phyloP scores from a whole-genome alignment of 495 filamentous ascomycete genomes.

The Tuber brumale region DNA sequence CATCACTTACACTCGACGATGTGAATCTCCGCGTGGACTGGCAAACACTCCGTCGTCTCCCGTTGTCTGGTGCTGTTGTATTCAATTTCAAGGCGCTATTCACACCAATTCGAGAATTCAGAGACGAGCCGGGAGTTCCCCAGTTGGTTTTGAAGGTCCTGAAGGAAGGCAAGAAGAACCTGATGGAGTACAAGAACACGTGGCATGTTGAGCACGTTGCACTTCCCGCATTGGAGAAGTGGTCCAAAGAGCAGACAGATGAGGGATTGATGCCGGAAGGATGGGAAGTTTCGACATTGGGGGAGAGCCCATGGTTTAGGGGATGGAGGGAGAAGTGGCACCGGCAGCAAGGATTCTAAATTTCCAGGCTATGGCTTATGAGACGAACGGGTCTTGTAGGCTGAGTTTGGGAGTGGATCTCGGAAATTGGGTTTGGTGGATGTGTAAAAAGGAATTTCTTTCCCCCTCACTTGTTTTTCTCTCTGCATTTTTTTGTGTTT shows the following conservation, averaged over 20 bases:
- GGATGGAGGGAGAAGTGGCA: slow-evolving; percentile 84
- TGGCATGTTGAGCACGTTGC: slow-evolving; percentile 76
- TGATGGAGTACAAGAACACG: slow-evolving; percentile 82
- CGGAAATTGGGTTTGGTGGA: background rate
- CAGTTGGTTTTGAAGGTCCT: slow-evolving; percentile 61
- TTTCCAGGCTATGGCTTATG: slow-evolving; percentile 38
- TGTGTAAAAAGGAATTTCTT: background rate
- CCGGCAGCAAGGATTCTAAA: slow-evolving; percentile 59
- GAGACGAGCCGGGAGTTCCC: slow-evolving; percentile 69
- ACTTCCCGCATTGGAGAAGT: slow-evolving; percentile 61
- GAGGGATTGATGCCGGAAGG: slow-evolving; percentile 55
- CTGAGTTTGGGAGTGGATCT: background rate
- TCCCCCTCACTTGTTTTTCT: background rate
- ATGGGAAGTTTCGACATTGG: slow-evolving; percentile 72
- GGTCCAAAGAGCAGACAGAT: slow-evolving; percentile 62
- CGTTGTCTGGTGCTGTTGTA: slow-evolving; percentile 64
- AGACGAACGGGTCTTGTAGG: background rate
- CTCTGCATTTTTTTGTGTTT: background rate
- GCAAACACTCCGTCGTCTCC: slow-evolving; percentile 80
- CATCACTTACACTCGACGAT: slow-evolving; percentile 53
- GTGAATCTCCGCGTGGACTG: slow-evolving; percentile 79
- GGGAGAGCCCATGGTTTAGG: slow-evolving; percentile 73
- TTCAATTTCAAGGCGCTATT: slow-evolving; percentile 94
- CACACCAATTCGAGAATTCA: slow-evolving; percentile 65
- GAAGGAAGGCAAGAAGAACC: slow-evolving; percentile 61